These are phyloP conservation scores for Fusarium palustre DNA, from an alignment of 2,329 filamentous ascomycete species.

Conservation along the genomic window DNA sequence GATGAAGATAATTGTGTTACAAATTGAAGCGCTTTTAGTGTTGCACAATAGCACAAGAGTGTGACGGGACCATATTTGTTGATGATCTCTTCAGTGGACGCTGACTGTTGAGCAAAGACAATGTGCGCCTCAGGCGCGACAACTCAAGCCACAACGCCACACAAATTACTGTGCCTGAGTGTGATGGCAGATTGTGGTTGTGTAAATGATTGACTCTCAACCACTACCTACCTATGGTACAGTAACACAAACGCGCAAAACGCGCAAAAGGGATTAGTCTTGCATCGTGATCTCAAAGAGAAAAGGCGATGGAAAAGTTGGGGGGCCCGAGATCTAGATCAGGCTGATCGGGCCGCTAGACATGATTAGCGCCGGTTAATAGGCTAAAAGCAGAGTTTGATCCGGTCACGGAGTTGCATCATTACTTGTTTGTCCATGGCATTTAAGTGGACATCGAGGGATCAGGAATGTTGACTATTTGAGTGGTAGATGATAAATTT, in stretches of 20 bases:
- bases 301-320: slow-evolving; percentile 8
- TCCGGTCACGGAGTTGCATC: neutral
- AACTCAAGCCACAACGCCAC: neutral
- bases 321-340: slow-evolving; percentile 4
- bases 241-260: no score
- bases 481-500: no score
- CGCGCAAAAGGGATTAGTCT: neutral
- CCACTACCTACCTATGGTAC: fast-evolving
- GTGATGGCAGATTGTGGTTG: neutral
- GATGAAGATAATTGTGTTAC: no score
- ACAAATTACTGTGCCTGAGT: neutral
- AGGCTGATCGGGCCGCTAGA: slow-evolving; percentile 25
- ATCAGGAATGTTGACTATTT: no score
- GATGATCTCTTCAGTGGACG: no score
- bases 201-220: neutral
- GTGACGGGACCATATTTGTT: no score
- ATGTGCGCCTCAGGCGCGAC: neutral
- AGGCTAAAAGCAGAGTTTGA: neutral
- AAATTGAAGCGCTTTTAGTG: no score
- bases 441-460: no score
- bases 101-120: no score
- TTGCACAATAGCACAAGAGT: no score
- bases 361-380: slow-evolving; percentile 2
- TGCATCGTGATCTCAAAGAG: neutral
- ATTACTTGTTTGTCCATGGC: neutral